Evolutionary conservation across 768 basidiomycete genomes (phyloP).

Genomic region (Cystobasidium ongulense): DNA sequence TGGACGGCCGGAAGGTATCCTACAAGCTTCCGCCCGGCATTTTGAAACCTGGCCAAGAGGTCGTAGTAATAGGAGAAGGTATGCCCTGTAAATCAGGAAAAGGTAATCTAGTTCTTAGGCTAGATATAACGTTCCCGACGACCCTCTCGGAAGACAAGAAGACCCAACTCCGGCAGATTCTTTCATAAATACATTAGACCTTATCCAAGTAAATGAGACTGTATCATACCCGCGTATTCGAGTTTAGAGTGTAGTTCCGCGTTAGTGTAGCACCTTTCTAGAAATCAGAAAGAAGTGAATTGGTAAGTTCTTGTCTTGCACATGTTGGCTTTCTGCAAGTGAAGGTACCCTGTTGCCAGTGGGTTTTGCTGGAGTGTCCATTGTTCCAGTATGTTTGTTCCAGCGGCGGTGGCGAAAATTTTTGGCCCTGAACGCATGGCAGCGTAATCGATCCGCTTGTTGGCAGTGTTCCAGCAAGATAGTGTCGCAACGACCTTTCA

Average conservation of each 20-base stretch:
- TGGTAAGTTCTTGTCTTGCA: not conserved
- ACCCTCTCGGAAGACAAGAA: constrained; percentile 64
- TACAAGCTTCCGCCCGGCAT: constrained; percentile 60
- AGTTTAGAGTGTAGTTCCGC: no score
- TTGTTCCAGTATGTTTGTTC: no score
- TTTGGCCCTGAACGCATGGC: no score
- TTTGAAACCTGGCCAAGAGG: constrained; percentile 69
- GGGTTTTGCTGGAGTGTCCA: no score
- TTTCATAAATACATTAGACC: constrained; percentile 32
- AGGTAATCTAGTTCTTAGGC: constrained; percentile 9
- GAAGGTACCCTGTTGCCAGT: no score
- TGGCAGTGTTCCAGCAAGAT: no score
- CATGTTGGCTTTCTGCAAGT: no score
- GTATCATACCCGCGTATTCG: no score
- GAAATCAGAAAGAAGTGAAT: not conserved
- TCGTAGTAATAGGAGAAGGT: constrained; percentile 64
- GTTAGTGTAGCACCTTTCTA: not conserved
- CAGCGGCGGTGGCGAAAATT: no score
- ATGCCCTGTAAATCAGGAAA: constrained; percentile 66
- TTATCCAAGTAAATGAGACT: not conserved
- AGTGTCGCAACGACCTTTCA: no score
- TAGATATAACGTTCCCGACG: constrained; percentile 8
- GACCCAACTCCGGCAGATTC: constrained; percentile 64
- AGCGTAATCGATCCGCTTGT: no score
- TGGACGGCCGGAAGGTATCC: constrained; percentile 73